Conservation (phyloP, 148 eudicot species). For the Arbutus unedo region DNA sequence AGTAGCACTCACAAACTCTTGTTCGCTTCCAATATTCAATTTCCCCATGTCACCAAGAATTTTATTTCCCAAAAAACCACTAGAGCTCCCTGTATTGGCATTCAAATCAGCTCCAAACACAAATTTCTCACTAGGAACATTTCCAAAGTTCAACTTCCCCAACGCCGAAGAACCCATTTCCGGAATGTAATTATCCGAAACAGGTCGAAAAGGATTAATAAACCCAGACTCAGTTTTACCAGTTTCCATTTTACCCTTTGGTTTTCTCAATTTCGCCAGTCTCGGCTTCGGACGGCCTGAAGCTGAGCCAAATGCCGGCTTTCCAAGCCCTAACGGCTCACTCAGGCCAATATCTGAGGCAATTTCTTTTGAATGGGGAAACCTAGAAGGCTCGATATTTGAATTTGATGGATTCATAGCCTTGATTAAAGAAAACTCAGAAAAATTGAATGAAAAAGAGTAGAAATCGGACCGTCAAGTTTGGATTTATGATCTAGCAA, state of each 20-base stretch:
- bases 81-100: slow-evolving; percentile 17
- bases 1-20: slow-evolving; percentile 11
- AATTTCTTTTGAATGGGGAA: slow-evolving; percentile 24
- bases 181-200: slow-evolving; percentile 22
- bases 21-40: slow-evolving; percentile 33
- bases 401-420: slow-evolving; percentile 29
- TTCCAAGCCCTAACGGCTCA: slow-evolving; percentile 35
- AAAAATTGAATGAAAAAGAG: slow-evolving; percentile 14
- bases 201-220: slow-evolving; percentile 42
- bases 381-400: slow-evolving; percentile 33
- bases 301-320: slow-evolving; percentile 34
- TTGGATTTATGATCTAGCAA: slow-evolving; percentile 34
- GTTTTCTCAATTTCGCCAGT: slow-evolving; percentile 45
- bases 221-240: slow-evolving; percentile 44
- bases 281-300: slow-evolving; percentile 49
- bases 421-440: slow-evolving; percentile 19
- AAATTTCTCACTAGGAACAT: slow-evolving; percentile 22
- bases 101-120: slow-evolving; percentile 29
- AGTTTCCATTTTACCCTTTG: slow-evolving; percentile 18
- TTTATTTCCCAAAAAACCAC: slow-evolving; percentile 24
- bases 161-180: slow-evolving; percentile 16
- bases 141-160: slow-evolving; percentile 15
- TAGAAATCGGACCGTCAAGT: slow-evolving; percentile 29
- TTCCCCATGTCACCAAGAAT: slow-evolving; percentile 48
- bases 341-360: slow-evolving; percentile 33